phyloP scores from a whole-genome alignment of 257 asterid genomes.

The Orobanche coerulescens region DNA sequence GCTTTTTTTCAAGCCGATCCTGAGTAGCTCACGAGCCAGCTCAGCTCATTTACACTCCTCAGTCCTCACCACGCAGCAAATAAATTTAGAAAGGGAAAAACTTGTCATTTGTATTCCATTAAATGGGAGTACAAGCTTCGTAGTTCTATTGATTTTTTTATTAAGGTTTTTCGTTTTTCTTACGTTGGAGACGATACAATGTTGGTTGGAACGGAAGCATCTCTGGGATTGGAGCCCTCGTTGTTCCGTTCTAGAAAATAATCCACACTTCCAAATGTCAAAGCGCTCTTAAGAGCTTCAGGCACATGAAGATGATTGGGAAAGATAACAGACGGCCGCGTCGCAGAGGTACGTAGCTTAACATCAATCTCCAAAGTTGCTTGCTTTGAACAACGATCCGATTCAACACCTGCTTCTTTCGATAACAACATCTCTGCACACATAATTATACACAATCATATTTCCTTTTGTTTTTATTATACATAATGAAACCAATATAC shows the following conservation, averaged over 20 bases:
- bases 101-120: too few species aligned
- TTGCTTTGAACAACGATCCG: slow-evolving; percentile 23
- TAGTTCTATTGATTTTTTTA: too few species aligned
- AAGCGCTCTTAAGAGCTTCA: slow-evolving; percentile 32
- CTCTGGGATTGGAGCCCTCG: slow-evolving; percentile 19
- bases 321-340: slow-evolving; percentile 43
- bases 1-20: too few species aligned
- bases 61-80: too few species aligned
- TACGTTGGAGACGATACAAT: slow-evolving; percentile 30
- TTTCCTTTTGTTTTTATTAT: too few species aligned
- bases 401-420: slow-evolving; percentile 23
- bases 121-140: too few species aligned
- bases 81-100: not conserved
- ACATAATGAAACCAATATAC: too few species aligned
- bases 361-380: slow-evolving; percentile 29
- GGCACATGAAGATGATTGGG: slow-evolving; percentile 55
- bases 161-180: too few species aligned
- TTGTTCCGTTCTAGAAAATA: slow-evolving; percentile 21
- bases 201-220: slow-evolving; percentile 18
- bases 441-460: slow-evolving; percentile 11
- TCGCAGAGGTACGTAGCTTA: slow-evolving; percentile 28
- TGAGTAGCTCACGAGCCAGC: too few species aligned
- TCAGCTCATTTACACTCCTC: too few species aligned
- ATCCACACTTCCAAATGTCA: slow-evolving; percentile 58
- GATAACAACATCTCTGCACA: slow-evolving; percentile 28